phyloP scores from a whole-genome alignment of 1,284 basidiomycete genomes.

The Rhizopogon parksii region DNA sequence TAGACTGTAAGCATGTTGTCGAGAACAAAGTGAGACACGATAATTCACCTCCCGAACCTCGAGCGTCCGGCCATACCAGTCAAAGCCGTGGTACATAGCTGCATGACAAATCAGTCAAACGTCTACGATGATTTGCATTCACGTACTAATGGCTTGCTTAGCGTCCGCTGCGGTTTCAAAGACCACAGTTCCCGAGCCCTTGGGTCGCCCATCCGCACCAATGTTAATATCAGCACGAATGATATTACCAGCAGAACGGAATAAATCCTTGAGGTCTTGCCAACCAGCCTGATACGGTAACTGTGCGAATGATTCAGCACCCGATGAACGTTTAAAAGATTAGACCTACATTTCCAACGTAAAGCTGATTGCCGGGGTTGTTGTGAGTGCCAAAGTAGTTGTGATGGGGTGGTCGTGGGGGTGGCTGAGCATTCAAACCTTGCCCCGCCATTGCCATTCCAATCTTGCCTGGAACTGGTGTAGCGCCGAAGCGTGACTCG shows the following conservation, averaged over 20 bases:
- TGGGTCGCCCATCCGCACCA: conserved; percentile 85
- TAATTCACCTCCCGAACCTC: conserved; percentile 82
- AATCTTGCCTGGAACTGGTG: conserved; percentile 89
- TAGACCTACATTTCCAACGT: conserved; percentile 78
- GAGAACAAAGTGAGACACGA: not conserved
- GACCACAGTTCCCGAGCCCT: conserved; percentile 92
- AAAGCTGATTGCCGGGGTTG: conserved; percentile 84
- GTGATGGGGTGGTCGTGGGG: conserved; percentile 67
- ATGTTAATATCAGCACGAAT: conserved; percentile 93
- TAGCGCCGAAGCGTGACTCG: conserved; percentile 89
- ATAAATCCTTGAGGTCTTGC: conserved; percentile 98
- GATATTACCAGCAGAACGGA: conserved; percentile 91
- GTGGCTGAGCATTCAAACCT: conserved; percentile 65
- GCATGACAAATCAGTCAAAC: conserved; percentile 2
- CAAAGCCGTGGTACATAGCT: conserved; percentile 93
- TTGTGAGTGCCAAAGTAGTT: conserved; percentile 54
- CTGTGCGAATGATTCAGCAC: conserved; percentile 35
- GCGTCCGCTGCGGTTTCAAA: conserved; percentile 91
- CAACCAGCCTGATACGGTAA: conserved; percentile 93
- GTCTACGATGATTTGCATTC: not conserved
- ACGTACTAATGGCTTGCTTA: conserved; percentile 80
- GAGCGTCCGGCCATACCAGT: conserved; percentile 88
- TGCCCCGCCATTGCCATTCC: conserved; percentile 85
- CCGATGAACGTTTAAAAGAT: not conserved
- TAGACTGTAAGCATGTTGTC: not conserved